Evolutionary conservation across 495 filamentous ascomycete species (phyloP), one percentile per base, ranked within the genome.

Genomic region (Penicillium herquei): DNA sequence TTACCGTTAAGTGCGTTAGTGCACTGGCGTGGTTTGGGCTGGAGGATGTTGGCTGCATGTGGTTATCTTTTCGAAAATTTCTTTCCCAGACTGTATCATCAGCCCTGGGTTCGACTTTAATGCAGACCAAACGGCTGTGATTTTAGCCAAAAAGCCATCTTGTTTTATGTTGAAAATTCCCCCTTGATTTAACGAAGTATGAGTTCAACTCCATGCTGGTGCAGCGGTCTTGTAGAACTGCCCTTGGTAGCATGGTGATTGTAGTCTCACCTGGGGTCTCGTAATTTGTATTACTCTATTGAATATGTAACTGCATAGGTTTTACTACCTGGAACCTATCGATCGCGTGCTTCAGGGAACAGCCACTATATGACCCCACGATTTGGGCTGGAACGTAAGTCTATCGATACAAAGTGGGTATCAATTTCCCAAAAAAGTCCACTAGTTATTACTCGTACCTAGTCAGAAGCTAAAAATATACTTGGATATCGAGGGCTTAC

Each of bases 1-100:
- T 69, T 96, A 94, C 78, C 77, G 83, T 67, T 86, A 85, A 70
- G 70, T 61, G 72, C 65, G 47, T 21, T 64, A 59, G 43, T 61
- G 65, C 65, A 66, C 63, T 62, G 57, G 34, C 52, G 63, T 59
- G 63, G 56, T 55, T 37, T 63, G 49, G 57, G 55, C 52, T 63
- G 60, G 72, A 67, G 60, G 57, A 63, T 73, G 62, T 75, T 68
- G 68, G 66, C 51, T 64, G 68, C 65, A 72, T 72, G 68, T 77
- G 66, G 71, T 67, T 75, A 68, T 70, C 50, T 64, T 51, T 71
- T 65, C 67, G 58, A 67, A 54, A 58, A 64, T 59, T 65, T 63
- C 63, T 77, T 63, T 55, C 66, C 70, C 66, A 59, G 65, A 58
- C 52, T 49, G 56, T 69, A 55, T 68, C 57, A 56, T 54, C 57